phyloP scores from a whole-genome alignment of 257 asterid species.

The Plantago elongata region DNA sequence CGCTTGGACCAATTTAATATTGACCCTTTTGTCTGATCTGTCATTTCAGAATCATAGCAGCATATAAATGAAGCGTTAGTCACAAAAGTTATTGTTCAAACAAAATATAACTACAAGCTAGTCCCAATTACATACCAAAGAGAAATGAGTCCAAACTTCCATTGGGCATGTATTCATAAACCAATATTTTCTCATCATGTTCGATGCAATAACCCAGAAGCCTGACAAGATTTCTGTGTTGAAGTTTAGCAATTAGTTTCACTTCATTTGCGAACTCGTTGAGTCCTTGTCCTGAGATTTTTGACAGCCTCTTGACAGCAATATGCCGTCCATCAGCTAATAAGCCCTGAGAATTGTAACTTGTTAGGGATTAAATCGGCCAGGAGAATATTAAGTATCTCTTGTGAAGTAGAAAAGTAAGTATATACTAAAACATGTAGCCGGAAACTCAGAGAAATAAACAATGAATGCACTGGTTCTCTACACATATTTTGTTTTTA shows the following conservation, averaged over 20 bases:
- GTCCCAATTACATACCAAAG: slow-evolving; percentile 16
- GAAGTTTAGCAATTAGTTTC: slow-evolving; percentile 22
- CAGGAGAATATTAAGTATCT: too few species aligned
- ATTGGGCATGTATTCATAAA: slow-evolving; percentile 11
- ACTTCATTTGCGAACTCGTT: slow-evolving; percentile 25
- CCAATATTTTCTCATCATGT: slow-evolving; percentile 6
- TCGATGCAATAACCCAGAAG: slow-evolving; percentile 10
- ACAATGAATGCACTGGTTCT: too few species aligned
- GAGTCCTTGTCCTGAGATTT: slow-evolving; percentile 25
- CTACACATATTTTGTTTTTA: too few species aligned
- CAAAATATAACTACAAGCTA: not conserved
- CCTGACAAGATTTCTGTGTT: slow-evolving; percentile 24
- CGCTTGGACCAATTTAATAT: slow-evolving; percentile 19
- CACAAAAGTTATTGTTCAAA: not conserved
- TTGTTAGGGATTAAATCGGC: not conserved
- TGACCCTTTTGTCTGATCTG: slow-evolving; percentile 14
- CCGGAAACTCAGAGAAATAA: too few species aligned
- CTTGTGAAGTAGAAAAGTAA: too few species aligned
- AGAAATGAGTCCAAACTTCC: slow-evolving; percentile 20
- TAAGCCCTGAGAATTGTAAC: slow-evolving; percentile 16
- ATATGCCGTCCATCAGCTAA: slow-evolving; percentile 19
- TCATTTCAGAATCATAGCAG: not conserved
- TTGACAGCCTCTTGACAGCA: slow-evolving; percentile 25
- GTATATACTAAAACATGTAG: too few species aligned
- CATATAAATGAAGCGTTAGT: not conserved